Base-by-base conservation (phyloP, 768 basidiomycete genomes). In the Tricholoma bakamatsutake region DNA sequence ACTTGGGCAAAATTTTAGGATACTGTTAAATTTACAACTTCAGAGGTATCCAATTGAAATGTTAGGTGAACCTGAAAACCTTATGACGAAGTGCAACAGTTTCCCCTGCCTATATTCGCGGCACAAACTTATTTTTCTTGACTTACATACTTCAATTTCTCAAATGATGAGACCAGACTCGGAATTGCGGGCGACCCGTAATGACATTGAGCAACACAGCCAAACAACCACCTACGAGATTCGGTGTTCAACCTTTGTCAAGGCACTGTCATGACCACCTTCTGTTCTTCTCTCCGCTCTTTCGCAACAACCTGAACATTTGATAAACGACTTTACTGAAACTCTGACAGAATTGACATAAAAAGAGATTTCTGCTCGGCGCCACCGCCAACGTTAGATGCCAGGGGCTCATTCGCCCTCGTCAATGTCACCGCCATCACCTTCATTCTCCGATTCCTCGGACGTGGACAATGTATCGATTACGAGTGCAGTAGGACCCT, bases 371-470 rank as follows among this genome's bases (percentile, higher is more conserved):
- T 11, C 28, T 12, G 45, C 15, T 48, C n/a, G 15, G 46, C 31
- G 46, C n/a, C 28, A 48, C 9, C 30, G 9, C 42, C 42, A 18
- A 2, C 42, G 4, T 5, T 24, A 31, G 9, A 47, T 47, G 46
- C 40, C 40, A 42, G 46, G 46, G 11, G 31, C 71, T 1, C 66
- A 74, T 10, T 71, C 67, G 12, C 73, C 76, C 15, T 73, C 73
- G 21, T 13, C 52, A 43, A 43, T 43, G 39, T 45, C 45, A 48
- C 71, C 76, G 12, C 69, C 67, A 17, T 73, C 76, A n/a, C 75
- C 73, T 1, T 58, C 71, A 1, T 72, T 76, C 58, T 73, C 74
- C 40, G 64, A 66, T 53, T 64, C 65, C 35, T 67, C 75, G 34
- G 18, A 60, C 53, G 64, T 64, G 34, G 67, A 67, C 21, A 62